Percentiles rank a stretch among this genome's conserved stretches.
phyloP scores from a whole-genome alignment of 1,284 basidiomycete species.

The Ceratobasidium theobromae region DNA sequence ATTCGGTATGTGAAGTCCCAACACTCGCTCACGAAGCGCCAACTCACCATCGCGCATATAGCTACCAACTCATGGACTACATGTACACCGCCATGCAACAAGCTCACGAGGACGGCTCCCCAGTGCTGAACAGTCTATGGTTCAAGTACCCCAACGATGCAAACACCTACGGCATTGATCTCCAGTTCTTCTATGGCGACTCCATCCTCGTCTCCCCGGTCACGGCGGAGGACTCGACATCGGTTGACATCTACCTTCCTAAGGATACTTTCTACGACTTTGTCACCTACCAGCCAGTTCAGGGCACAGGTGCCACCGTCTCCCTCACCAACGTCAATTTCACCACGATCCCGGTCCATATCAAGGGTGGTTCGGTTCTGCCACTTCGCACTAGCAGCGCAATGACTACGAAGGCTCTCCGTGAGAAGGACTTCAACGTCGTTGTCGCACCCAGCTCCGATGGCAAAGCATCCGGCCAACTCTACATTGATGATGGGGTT shows the following conservation, averaged over 20 bases:
- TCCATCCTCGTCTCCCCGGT: constrained; percentile 70
- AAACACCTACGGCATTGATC: constrained; percentile 59
- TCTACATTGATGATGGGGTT: constrained; percentile 67
- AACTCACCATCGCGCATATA: constrained; percentile 37
- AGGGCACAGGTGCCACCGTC: constrained; percentile 52
- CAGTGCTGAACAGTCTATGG: constrained; percentile 62
- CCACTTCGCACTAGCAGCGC: constrained; percentile 56
- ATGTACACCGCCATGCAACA: constrained; percentile 69
- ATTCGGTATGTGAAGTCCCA: constrained; percentile 50
- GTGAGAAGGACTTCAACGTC: constrained; percentile 61
- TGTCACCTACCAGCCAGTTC: constrained; percentile 51
- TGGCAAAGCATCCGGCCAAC: constrained; percentile 52
- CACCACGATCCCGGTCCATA: constrained; percentile 63
- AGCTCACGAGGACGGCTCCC: constrained; percentile 59
- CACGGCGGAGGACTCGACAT: constrained; percentile 59
- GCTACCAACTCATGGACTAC: constrained; percentile 70
- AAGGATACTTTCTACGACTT: constrained; percentile 69
- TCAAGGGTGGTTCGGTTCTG: constrained; percentile 59
- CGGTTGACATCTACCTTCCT: constrained; percentile 63
- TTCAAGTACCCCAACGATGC: constrained; percentile 65
- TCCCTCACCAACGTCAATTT: constrained; percentile 55
- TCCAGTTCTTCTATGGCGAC: constrained; percentile 68
- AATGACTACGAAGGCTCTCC: constrained; percentile 60
- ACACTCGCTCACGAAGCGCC: not conserved
- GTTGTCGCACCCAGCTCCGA: constrained; percentile 56